These are phyloP conservation scores for Didymellaceae sp. DNA, from an alignment of 2,329 filamentous ascomycete species.

Conservation along the genomic window DNA sequence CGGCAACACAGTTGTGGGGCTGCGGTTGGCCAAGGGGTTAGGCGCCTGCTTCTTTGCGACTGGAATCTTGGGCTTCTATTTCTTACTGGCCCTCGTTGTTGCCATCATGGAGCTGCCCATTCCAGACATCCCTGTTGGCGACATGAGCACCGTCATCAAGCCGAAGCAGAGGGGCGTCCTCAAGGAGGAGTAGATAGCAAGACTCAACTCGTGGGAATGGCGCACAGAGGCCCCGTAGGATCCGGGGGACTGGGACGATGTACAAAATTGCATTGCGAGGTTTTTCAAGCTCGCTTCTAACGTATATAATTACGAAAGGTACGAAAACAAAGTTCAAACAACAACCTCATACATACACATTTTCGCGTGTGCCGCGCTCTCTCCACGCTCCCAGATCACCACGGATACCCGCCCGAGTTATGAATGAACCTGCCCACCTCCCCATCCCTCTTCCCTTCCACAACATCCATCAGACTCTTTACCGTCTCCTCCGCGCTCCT, in stretches of 20 bases:
- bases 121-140: constrained; percentile 19
- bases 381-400: constrained; percentile 24
- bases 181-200: constrained; percentile 18
- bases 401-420: constrained; percentile 41
- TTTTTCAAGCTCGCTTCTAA: neutral
- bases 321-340: constrained; percentile 3
- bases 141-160: constrained; percentile 25
- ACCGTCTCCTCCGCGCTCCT: constrained; percentile 43
- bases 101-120: constrained; percentile 27
- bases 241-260: neutral
- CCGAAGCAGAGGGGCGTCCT: constrained; percentile 5
- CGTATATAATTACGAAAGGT: neutral
- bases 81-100: constrained; percentile 18
- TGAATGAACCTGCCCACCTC: constrained; percentile 44
- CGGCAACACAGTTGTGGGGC: constrained; percentile 11
- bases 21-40: constrained; percentile 12
- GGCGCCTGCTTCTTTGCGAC: constrained; percentile 26
- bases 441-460: constrained; percentile 48
- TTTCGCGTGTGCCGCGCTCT: too few species aligned
- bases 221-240: too few species aligned
- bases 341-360: neutral
- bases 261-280: neutral
- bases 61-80: constrained; percentile 22
- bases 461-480: constrained; percentile 44
- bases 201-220: too few species aligned